Evolutionary conservation across 768 basidiomycete genomes (phyloP), one percentile per base, ranked within the genome.

Genomic region (Symmetrospora coprosmae): DNA sequence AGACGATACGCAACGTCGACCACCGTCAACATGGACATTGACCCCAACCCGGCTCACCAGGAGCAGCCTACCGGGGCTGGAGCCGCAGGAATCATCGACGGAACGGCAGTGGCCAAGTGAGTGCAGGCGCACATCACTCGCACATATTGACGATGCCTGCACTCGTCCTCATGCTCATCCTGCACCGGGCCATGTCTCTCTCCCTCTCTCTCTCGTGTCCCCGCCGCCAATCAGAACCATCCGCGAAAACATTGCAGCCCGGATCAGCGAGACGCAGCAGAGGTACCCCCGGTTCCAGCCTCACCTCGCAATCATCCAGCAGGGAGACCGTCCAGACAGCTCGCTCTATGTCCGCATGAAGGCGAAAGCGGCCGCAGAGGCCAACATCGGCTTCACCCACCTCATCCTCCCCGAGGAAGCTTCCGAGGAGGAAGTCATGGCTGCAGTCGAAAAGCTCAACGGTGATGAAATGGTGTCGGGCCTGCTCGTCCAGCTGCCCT

Each of bases 281-380:
- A 77, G 75, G 63, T 82, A 79, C 72, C 86, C 91, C n/a, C 84
- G 85, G 21, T 99, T 97, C 77, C 80, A 83, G 68, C 86, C 94
- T 13, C 81, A 83, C 71, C 80, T 99, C 17, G 86, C 82, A 66
- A 88, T 99, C 73, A 80, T 99, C 43, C 94, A 97, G 74, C 89
- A 88, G 50, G 94, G 94, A 53, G 81, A 83, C 30, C 84, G 87
- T 61, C 82, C 88, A 21, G 92, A 96, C 72, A 97, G 91, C 4
- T 76, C 78, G 19, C 83, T 84, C 39, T 99, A 99, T 74, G 83
- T 99, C 66, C 87, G 88, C 69, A 97, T 97, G 92, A 99, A 99
- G 75, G 78, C 81, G 40, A 96, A 91, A 73, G 94, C 94, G 11
- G 86, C 90, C 11, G 82, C 88, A 67, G 88, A 97, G 74, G 84